phyloP scores from a whole-genome alignment of 768 basidiomycete genomes.

The Mycena vitilis region DNA sequence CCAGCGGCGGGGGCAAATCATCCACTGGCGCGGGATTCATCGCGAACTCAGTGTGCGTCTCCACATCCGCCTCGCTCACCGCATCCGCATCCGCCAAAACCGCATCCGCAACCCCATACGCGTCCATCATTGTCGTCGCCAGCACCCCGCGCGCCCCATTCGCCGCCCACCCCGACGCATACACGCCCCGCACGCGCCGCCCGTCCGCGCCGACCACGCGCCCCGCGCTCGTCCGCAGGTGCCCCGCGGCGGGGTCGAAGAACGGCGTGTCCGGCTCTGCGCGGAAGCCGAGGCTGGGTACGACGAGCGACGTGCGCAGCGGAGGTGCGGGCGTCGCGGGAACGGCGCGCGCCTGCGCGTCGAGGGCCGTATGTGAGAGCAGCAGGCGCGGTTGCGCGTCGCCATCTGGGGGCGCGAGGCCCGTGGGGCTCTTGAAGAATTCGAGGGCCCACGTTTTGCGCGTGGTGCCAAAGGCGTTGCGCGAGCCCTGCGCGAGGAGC shows the following conservation, averaged over 20 bases:
- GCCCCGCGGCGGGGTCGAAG: constrained; percentile 67
- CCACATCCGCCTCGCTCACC: constrained; percentile 25
- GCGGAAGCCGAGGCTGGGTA: constrained; percentile 91
- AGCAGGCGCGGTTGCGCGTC: constrained; percentile 53
- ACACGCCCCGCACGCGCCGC: constrained; percentile 67
- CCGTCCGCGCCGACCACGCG: constrained; percentile 39
- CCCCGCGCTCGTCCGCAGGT: constrained; percentile 47
- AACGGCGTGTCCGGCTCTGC: constrained; percentile 70
- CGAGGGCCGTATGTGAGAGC: constrained; percentile 71
- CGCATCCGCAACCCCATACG: constrained; percentile 80
- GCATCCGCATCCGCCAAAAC: constrained; percentile 66
- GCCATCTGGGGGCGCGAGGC: constrained; percentile 47
- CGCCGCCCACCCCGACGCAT: constrained; percentile 94
- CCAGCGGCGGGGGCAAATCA: constrained; percentile 56
- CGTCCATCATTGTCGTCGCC: constrained; percentile 93
- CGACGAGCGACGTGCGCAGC: constrained; percentile 77
- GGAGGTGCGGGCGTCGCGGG: constrained; percentile 66
- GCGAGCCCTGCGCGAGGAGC: constrained; percentile 74
- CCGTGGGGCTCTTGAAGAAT: constrained; percentile 81
- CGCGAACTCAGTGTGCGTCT: constrained; percentile 33
- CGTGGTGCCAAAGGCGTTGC: constrained; percentile 59
- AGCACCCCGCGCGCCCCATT: constrained; percentile 92
- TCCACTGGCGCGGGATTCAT: constrained; percentile 57
- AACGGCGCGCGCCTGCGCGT: constrained; percentile 60
- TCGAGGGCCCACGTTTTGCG: constrained; percentile 83